Conservation (phyloP, 345 rosid species). For the Dimocarpus longan region DNA sequence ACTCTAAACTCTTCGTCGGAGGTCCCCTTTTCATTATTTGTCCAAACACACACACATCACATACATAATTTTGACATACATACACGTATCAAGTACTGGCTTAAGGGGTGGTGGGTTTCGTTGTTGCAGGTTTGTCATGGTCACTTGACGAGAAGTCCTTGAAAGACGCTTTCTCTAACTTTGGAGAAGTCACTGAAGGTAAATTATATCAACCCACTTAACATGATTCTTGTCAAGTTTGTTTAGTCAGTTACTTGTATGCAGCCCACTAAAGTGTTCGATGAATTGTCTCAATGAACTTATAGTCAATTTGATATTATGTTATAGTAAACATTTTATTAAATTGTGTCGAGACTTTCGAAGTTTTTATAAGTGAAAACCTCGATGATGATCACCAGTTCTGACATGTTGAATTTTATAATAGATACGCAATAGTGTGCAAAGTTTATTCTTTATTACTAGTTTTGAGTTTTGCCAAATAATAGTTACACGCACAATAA, state of each 20-base stretch:
- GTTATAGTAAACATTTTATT: background rate
- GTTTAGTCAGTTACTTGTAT: background rate
- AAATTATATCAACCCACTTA: background rate
- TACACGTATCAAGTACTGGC: too few species aligned
- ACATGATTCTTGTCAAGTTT: background rate
- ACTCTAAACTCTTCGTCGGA: constrained; percentile 63
- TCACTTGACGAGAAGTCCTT: constrained; percentile 79
- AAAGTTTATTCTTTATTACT: too few species aligned
- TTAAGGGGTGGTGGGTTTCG: constrained; percentile 9
- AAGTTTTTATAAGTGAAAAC: background rate
- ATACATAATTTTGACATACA: background rate
- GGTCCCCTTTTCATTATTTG: constrained; percentile 34
- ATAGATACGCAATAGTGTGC: background rate
- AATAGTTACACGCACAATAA: background rate
- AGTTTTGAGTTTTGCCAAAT: background rate
- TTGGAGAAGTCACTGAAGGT: constrained; percentile 73
- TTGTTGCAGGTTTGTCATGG: constrained; percentile 67
- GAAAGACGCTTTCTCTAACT: constrained; percentile 76
- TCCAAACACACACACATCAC: background rate
- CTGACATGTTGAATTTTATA: background rate
- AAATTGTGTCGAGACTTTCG: background rate
- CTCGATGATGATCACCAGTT: background rate
- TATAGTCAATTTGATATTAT: background rate
- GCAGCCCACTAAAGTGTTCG: constrained; percentile 43
- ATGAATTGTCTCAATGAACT: constrained; percentile 47